Evolutionary conservation across 1,139 yeast genomes (phyloP).

Genomic region (Geotrichum reessii): DNA sequence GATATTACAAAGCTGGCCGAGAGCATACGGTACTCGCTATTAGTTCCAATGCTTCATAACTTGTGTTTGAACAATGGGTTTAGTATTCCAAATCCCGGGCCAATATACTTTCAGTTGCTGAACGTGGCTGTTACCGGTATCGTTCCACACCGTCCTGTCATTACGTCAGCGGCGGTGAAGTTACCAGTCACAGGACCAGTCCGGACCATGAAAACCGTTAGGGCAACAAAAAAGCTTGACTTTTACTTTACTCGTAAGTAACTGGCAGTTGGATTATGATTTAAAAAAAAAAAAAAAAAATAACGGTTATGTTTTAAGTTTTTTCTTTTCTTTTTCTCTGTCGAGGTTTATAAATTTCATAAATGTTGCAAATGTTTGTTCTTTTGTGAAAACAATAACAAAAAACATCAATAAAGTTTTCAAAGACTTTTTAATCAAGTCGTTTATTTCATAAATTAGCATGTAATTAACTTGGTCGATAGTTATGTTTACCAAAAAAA

Average conservation of each 20-base stretch:
- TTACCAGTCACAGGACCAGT: not conserved
- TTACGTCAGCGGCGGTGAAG: not conserved
- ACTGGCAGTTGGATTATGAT: not conserved
- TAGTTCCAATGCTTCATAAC: slow-evolving; percentile 7
- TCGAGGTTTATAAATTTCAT: not conserved
- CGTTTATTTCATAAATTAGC: no score
- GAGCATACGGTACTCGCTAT: slow-evolving; percentile 2
- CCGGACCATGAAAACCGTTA: not conserved
- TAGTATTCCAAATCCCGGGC: not conserved
- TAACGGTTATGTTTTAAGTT: not conserved
- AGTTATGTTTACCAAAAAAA: no score
- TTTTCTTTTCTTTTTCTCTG: not conserved
- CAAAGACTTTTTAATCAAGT: no score
- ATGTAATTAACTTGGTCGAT: no score
- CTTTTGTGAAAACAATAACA: no score
- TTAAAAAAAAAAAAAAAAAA: not conserved
- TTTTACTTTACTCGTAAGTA: not conserved
- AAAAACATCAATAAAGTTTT: no score
- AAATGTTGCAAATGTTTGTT: no score
- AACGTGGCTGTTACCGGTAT: slow-evolving; percentile 15
- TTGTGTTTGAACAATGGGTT: not conserved
- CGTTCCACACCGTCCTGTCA: slow-evolving; percentile 2
- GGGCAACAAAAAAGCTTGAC: not conserved
- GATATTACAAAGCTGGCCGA: slow-evolving; percentile 2
- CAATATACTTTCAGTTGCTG: slow-evolving; percentile 12